Percentiles rank a stretch among this genome's conserved stretches.
These are phyloP conservation scores for Scortechinia acanthostroma DNA, from an alignment of 2,329 filamentous ascomycete species.

Conservation along the genomic window DNA sequence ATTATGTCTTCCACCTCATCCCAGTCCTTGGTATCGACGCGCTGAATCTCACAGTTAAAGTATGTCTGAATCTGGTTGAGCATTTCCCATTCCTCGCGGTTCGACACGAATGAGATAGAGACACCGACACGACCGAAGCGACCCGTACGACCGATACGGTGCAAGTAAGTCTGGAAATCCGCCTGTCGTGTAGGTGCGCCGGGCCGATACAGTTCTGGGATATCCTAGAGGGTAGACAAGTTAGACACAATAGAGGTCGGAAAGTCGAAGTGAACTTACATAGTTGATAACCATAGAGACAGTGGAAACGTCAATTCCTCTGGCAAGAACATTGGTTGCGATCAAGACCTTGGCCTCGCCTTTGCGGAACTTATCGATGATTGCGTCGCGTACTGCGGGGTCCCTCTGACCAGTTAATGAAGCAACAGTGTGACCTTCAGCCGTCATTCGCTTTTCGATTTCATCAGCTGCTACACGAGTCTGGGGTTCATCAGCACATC, in stretches of 20 bases:
- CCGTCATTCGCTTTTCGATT: constrained; percentile 59
- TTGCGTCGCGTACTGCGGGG: constrained; percentile 54
- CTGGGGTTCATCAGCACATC: constrained; percentile 18
- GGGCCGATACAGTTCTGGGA: constrained; percentile 34
- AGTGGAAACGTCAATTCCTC: constrained; percentile 64
- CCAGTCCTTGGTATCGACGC: constrained; percentile 61
- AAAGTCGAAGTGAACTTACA: constrained; percentile 11
- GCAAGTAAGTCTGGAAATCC: constrained; percentile 68
- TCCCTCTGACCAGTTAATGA: constrained; percentile 64
- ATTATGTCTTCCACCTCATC: constrained; percentile 59
- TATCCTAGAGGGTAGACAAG: not conserved
- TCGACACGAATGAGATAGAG: constrained; percentile 64
- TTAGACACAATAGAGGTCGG: too few relatives aligned
- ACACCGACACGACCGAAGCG: constrained; percentile 71
- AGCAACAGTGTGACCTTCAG: constrained; percentile 64
- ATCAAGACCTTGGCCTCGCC: constrained; percentile 69
- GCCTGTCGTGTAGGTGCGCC: constrained; percentile 55
- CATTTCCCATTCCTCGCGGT: constrained; percentile 53
- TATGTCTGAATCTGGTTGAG: constrained; percentile 56
- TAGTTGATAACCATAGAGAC: constrained; percentile 76
- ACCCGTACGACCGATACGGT: constrained; percentile 70
- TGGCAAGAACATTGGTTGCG: constrained; percentile 69
- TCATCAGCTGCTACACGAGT: constrained; percentile 56
- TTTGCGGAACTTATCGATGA: constrained; percentile 62
- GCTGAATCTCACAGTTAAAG: constrained; percentile 54